Percentiles rank a stretch among this genome's conserved stretches.
phyloP scores from a whole-genome alignment of 164 flowering plant species.

The Vitis labrusca region DNA sequence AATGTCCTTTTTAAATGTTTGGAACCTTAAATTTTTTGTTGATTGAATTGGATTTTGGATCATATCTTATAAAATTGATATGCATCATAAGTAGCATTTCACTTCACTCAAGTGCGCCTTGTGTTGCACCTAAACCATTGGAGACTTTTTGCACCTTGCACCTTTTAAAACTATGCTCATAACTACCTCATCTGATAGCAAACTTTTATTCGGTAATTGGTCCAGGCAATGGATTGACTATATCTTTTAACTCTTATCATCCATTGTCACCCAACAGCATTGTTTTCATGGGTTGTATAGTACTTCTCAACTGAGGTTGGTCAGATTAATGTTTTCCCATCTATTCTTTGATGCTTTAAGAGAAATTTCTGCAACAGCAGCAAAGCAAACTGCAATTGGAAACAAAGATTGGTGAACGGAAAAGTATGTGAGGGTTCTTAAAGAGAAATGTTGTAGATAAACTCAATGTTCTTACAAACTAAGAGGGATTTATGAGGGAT shows the following conservation, averaged over 20 bases:
- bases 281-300: not conserved
- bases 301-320: not conserved
- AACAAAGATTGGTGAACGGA: not conserved
- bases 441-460: not conserved
- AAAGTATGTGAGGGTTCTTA: not conserved
- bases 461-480: not conserved
- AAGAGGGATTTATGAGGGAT: not conserved
- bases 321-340: not conserved
- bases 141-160: no score
- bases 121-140: no score
- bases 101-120: no score
- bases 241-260: not conserved
- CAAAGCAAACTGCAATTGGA: not conserved
- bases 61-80: no score
- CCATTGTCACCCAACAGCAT: not conserved
- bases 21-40: no score
- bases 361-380: not conserved
- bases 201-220: not conserved
- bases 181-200: no score
- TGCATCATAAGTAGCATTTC: no score
- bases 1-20: no score
- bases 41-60: no score
- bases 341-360: not conserved
- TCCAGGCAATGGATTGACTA: not conserved
- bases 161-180: no score